These are phyloP conservation scores for Lizanozyma gosingica DNA, from an alignment of 1,139 yeast genomes.

Conservation along the genomic window DNA sequence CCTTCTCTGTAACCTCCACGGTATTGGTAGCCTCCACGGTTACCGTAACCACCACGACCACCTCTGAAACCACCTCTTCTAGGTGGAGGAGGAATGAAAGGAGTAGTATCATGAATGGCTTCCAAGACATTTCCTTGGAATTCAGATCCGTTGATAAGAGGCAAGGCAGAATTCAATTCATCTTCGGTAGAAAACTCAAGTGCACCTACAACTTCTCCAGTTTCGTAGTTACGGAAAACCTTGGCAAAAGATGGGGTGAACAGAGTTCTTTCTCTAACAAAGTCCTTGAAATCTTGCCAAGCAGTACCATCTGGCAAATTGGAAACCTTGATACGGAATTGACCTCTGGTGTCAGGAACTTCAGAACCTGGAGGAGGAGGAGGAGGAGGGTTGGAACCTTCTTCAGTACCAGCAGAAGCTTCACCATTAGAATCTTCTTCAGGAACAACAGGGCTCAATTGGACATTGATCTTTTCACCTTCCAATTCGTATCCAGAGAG, in stretches of 20 bases:
- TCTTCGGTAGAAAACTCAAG: constrained; percentile 73
- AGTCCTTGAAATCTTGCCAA: constrained; percentile 82
- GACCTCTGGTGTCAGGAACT: constrained; percentile 46
- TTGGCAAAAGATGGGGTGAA: constrained; percentile 64
- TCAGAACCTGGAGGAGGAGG: not conserved
- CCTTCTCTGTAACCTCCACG: constrained; percentile 22
- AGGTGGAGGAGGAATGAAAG: constrained; percentile 60
- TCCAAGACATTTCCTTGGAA: constrained; percentile 57
- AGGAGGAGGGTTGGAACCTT: not conserved
- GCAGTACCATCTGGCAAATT: constrained; percentile 69
- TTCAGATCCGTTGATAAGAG: constrained; percentile 60
- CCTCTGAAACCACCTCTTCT: constrained; percentile 48
- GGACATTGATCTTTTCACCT: constrained; percentile 59
- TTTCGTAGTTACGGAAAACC: constrained; percentile 50
- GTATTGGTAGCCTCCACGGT: constrained; percentile 28
- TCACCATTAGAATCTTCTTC: constrained; percentile 12
- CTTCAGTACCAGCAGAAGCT: constrained; percentile 51
- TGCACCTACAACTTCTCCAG: constrained; percentile 64
- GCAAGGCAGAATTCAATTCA: constrained; percentile 62
- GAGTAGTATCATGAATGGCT: constrained; percentile 76
- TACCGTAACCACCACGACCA: constrained; percentile 29
- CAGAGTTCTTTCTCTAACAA: constrained; percentile 61
- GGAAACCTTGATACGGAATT: constrained; percentile 59
- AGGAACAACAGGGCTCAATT: constrained; percentile 56
- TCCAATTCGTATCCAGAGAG: constrained; percentile 48